Conservation (phyloP, 805 yeast species). For the Pichia paraexigua region DNA sequence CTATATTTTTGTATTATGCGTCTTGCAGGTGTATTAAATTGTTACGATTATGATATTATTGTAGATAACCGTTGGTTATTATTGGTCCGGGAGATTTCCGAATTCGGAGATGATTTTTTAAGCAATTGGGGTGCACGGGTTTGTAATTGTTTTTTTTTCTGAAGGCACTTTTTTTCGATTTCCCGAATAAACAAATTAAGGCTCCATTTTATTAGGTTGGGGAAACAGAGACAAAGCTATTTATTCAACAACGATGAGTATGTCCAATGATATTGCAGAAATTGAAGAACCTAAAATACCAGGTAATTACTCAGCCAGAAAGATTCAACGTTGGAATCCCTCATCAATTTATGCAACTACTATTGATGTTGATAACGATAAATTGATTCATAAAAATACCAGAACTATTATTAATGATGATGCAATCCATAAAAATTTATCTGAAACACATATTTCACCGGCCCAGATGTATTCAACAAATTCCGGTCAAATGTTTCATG, state of each 20-base stretch:
- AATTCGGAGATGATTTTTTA: background rate
- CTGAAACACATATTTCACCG: slow-evolving; percentile 67
- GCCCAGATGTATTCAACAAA: slow-evolving; percentile 92
- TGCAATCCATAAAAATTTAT: slow-evolving; percentile 60
- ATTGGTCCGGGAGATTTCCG: background rate
- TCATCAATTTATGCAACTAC: slow-evolving; percentile 9
- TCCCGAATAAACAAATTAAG: background rate
- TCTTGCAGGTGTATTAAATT: too few relatives aligned
- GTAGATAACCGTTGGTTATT: background rate
- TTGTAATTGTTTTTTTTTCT: too few relatives aligned
- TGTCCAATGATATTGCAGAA: slow-evolving; percentile 17
- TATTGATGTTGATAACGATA: slow-evolving; percentile 2
- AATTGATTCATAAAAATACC: background rate
- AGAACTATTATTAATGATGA: slow-evolving; percentile 29
- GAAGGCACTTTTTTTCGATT: background rate
- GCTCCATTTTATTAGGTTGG: background rate
- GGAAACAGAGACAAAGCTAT: background rate
- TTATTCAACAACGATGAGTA: background rate
- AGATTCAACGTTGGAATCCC: slow-evolving; percentile 42
- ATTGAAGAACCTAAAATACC: slow-evolving; percentile 37
- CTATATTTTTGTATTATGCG: background rate
- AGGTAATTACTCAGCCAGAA: slow-evolving; percentile 51
- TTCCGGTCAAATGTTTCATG: slow-evolving; percentile 87
- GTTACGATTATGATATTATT: background rate
- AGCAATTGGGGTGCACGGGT: background rate